These are phyloP conservation scores for Scheffersomyces segobiensis DNA, from an alignment of 1,139 yeast genomes.

Conservation along the genomic window DNA sequence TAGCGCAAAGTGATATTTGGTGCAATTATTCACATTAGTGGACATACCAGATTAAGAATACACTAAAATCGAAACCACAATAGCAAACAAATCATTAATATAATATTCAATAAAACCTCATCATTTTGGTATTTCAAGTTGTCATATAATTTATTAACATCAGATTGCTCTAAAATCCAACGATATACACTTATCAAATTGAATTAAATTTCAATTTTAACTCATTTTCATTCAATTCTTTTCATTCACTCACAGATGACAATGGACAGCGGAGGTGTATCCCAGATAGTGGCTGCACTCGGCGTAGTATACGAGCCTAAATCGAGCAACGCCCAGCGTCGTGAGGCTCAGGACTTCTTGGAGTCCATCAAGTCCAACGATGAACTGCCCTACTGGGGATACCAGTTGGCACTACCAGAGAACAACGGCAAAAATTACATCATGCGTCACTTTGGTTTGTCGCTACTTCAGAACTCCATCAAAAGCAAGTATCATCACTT, in stretches of 20 bases:
- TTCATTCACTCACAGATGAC: constrained; percentile 17
- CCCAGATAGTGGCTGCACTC: constrained; percentile 73
- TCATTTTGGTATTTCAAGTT: background rate
- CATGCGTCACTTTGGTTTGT: constrained; percentile 88
- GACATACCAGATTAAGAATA: background rate
- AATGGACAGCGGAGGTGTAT: constrained; percentile 68
- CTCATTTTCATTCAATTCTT: background rate
- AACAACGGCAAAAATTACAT: constrained; percentile 64
- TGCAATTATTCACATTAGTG: background rate
- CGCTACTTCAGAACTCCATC: constrained; percentile 74
- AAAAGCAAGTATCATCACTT: constrained; percentile 53
- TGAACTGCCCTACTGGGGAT: constrained; percentile 93
- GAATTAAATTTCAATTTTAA: no score
- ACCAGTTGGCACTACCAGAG: constrained; percentile 68
- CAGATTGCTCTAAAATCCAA: no score
- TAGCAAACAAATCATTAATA: background rate
- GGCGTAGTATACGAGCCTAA: constrained; percentile 75
- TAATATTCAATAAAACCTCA: background rate
- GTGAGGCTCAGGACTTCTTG: constrained; percentile 70
- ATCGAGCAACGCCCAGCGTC: constrained; percentile 63
- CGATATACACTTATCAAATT: background rate
- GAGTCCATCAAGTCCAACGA: constrained; percentile 75
- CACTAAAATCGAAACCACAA: background rate
- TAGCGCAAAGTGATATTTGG: background rate
- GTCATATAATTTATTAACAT: no score